A percentile compares a stretch with the other conserved stretches of the same genome.
These are phyloP conservation scores for Neopestalotiopsis rosae DNA, from an alignment of 2,329 filamentous ascomycete species.

Conservation along the genomic window DNA sequence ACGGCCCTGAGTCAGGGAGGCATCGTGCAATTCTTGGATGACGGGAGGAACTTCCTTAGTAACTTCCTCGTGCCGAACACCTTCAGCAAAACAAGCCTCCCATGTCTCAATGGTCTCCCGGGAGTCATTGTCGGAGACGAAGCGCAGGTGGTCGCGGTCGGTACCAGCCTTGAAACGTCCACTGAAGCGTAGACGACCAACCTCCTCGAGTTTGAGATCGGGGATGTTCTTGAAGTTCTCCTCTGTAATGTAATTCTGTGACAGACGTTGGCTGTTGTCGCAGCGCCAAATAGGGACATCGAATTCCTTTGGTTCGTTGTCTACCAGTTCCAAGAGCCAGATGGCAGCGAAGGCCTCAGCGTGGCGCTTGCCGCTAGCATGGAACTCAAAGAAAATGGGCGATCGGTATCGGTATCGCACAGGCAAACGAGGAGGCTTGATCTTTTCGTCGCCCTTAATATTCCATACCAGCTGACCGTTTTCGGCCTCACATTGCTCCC, in stretches of 20 bases:
- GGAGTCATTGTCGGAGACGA: conserved; percentile 85
- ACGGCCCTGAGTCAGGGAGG: conserved; percentile 78
- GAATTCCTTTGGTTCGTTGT: conserved; percentile 78
- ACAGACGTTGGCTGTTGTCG: conserved; percentile 73
- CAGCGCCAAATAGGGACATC: conserved; percentile 93
- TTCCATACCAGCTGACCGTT: conserved; percentile 58
- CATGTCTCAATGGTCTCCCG: conserved; percentile 94
- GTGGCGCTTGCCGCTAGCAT: conserved; percentile 69
- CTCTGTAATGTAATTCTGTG: conserved; percentile 91
- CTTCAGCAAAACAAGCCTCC: conserved; percentile 90
- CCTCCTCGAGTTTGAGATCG: conserved; percentile 77
- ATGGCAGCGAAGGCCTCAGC: conserved; percentile 78
- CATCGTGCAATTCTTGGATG: conserved; percentile 79
- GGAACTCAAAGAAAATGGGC: conserved; percentile 88
- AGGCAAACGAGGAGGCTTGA: conserved; percentile 71
- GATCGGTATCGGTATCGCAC: conserved; percentile 91
- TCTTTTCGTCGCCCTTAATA: conserved; percentile 47
- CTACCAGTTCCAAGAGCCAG: conserved; percentile 85
- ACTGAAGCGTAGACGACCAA: conserved; percentile 81
- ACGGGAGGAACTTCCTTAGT: conserved; percentile 73
- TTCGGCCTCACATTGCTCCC: conserved; percentile 66
- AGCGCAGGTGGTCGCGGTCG: conserved; percentile 82
- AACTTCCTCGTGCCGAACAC: conserved; percentile 76
- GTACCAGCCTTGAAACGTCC: conserved; percentile 89
- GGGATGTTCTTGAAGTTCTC: conserved; percentile 73